phyloP scores from a whole-genome alignment of 306 rosid genomes.

The Quercus gilva region DNA sequence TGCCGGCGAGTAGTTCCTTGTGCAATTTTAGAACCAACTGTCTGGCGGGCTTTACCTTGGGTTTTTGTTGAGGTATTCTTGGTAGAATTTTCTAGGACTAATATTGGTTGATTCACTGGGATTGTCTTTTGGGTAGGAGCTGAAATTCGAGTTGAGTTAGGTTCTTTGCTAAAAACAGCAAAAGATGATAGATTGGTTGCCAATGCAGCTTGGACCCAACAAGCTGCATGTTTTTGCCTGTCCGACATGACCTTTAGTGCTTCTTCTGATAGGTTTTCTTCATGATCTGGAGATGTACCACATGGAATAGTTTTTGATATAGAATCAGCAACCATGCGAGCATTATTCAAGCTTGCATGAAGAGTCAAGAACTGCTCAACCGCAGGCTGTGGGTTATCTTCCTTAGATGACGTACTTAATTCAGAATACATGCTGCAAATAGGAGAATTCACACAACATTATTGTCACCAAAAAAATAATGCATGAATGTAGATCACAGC shows the following conservation, averaged over 20 bases:
- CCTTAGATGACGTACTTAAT: conserved; percentile 64
- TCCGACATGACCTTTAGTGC: conserved; percentile 52
- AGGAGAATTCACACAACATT: neutral
- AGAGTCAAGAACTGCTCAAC: conserved; percentile 82
- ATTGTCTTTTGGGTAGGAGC: conserved; percentile 49
- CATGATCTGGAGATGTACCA: conserved; percentile 52
- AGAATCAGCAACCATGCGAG: conserved; percentile 52
- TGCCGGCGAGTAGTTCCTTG: conserved; percentile 53
- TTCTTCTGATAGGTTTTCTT: conserved; percentile 61
- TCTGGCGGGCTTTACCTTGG: conserved; percentile 49
- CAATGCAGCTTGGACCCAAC: conserved; percentile 91
- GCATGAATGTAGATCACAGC: neutral
- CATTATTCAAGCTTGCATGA: conserved; percentile 57
- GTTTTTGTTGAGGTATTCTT: conserved; percentile 52
- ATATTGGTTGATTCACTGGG: conserved; percentile 47
- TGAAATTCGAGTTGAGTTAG: conserved; percentile 35
- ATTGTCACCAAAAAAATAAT: conserved; percentile 8
- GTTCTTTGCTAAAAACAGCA: conserved; percentile 54
- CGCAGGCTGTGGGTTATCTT: conserved; percentile 73
- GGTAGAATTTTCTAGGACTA: conserved; percentile 65
- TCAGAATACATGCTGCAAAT: conserved; percentile 71
- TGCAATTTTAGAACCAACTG: conserved; percentile 39
- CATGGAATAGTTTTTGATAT: conserved; percentile 51
- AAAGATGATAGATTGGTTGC: conserved; percentile 76
- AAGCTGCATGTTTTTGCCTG: conserved; percentile 59